phyloP scores from a whole-genome alignment of 768 basidiomycete species.

The Suillus tomentosus region DNA sequence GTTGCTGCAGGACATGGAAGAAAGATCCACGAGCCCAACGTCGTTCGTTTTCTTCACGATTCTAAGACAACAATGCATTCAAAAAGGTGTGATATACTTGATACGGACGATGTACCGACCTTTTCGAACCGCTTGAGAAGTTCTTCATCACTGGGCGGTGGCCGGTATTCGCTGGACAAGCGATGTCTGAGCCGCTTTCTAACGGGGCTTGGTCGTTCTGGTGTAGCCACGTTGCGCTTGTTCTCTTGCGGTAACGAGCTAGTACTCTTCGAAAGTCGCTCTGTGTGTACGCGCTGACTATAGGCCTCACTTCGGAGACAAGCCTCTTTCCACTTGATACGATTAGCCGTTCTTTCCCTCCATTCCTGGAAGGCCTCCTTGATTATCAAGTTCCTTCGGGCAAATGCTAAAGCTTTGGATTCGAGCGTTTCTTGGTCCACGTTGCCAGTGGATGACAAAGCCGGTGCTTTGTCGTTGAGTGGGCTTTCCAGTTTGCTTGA shows the following conservation, averaged over 20 bases:
- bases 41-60: conserved; percentile 66
- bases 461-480: conserved; percentile 12
- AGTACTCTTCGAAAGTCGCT: conserved; percentile 34
- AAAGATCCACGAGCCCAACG: conserved; percentile 80
- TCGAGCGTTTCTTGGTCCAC: conserved; percentile 32
- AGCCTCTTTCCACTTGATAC: conserved; percentile 62
- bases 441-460: conserved; percentile 4
- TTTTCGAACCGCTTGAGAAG: conserved; percentile 67
- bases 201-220: conserved; percentile 23
- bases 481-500: conserved; percentile 9
- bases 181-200: conserved; percentile 38
- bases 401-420: conserved; percentile 45
- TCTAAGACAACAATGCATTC: conserved; percentile 42
- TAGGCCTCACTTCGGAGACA: conserved; percentile 62
- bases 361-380: conserved; percentile 47
- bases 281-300: conserved; percentile 47
- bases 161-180: conserved; percentile 45
- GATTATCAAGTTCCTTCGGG: conserved; percentile 41
- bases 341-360: conserved; percentile 46
- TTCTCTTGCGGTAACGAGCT: conserved; percentile 17
- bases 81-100: conserved; percentile 14
- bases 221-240: conserved; percentile 28
- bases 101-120: conserved; percentile 40
- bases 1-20: conserved; percentile 39
- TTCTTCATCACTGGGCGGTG: conserved; percentile 63